Percentiles rank a stretch among this genome's conserved stretches.
Conservation (phyloP, 768 basidiomycete species). For the Cyclocybe aegerita region DNA sequence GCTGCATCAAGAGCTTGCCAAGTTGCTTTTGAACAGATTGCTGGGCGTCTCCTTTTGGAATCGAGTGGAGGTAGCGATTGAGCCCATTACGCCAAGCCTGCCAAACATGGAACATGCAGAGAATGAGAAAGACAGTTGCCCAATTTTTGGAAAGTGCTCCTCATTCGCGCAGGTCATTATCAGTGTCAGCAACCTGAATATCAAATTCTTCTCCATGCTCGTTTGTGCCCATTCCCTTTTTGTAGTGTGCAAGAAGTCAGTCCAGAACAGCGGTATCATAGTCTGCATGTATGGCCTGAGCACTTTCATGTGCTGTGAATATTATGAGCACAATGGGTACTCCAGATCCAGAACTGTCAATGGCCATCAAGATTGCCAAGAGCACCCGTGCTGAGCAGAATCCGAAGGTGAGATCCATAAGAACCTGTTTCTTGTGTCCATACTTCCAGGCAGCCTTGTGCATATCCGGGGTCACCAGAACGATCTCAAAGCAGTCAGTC, state of each 20-base stretch:
- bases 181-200: slow-evolving; percentile 21
- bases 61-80: slow-evolving; percentile 21
- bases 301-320: slow-evolving; percentile 17
- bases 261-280: slow-evolving; percentile 20
- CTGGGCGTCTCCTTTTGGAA: slow-evolving; percentile 24
- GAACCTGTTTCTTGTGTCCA: slow-evolving; percentile 19
- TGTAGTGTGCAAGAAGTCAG: slow-evolving; percentile 17
- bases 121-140: slow-evolving; percentile 22
- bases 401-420: slow-evolving; percentile 27
- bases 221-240: slow-evolving; percentile 14
- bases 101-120: slow-evolving; percentile 35
- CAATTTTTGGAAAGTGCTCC: slow-evolving; percentile 17
- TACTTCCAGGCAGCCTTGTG: slow-evolving; percentile 18
- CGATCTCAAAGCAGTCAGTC: slow-evolving; percentile 17
- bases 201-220: slow-evolving; percentile 17
- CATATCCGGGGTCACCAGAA: slow-evolving; percentile 18
- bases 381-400: slow-evolving; percentile 19
- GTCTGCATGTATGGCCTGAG: slow-evolving; percentile 22
- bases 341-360: slow-evolving; percentile 26
- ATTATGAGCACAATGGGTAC: slow-evolving; percentile 28
- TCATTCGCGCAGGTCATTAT: slow-evolving; percentile 27
- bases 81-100: slow-evolving; percentile 31
- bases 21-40: slow-evolving; percentile 13
- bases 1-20: slow-evolving; percentile 16
- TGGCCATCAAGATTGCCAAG: slow-evolving; percentile 30